These are phyloP conservation scores for Luffa acutangula DNA, from an alignment of 306 rosid genomes.

Conservation along the genomic window DNA sequence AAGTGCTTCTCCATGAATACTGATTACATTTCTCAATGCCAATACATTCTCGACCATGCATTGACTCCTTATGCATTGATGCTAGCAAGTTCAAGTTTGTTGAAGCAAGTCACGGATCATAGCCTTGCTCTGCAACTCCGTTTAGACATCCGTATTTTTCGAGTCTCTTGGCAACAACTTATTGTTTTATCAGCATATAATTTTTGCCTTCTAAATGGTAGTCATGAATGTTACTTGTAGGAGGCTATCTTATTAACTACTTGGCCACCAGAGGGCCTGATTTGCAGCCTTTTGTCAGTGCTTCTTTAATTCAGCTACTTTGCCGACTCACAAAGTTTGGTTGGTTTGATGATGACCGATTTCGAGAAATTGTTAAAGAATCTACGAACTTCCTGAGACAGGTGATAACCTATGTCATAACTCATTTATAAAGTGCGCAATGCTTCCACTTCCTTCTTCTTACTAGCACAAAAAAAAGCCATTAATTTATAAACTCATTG, in stretches of 20 bases:
- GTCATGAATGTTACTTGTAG: conserved; percentile 10
- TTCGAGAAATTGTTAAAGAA: conserved; percentile 44
- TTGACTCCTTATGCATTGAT: conserved; percentile 48
- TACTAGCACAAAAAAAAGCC: background rate
- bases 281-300: conserved; percentile 47
- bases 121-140: conserved; percentile 54
- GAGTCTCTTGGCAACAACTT: background rate
- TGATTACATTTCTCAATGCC: conserved; percentile 53
- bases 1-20: conserved; percentile 54
- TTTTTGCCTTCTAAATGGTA: background rate
- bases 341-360: conserved; percentile 54
- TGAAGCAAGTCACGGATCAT: conserved; percentile 60
- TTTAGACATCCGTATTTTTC: conserved; percentile 35
- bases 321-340: conserved; percentile 57
- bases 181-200: background rate
- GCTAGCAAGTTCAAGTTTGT: conserved; percentile 52
- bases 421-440: background rate
- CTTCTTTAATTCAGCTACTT: conserved; percentile 40
- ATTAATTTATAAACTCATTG: background rate
- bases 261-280: conserved; percentile 51
- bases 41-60: conserved; percentile 53
- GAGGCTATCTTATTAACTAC: conserved; percentile 47
- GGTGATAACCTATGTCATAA: conserved; percentile 17
- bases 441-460: background rate
- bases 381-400: conserved; percentile 47